Base-by-base conservation (phyloP, 106 monocot genomes). In the Acorus gramineus region DNA sequence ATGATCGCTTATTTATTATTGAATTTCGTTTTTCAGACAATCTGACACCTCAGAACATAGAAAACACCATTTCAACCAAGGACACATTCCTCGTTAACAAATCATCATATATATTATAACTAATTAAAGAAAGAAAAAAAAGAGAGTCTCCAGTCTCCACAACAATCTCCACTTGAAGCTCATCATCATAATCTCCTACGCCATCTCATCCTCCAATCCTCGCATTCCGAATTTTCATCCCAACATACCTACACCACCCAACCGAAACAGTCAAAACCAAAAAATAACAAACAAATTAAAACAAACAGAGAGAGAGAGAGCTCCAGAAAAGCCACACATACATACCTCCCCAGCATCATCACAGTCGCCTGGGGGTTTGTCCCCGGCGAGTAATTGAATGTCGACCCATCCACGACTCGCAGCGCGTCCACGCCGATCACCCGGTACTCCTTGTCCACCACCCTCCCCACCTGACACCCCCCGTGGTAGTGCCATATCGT, bases 401-500 rank as follows among this genome's bases (percentile, higher is more conserved):
- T 93, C 5, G 93, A 93, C 0, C 93, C 93, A 51, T 93, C 93
- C 7, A 93, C 47, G 5, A 93, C 83, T 12, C 93, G 71, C 3
- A 93, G 74, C 2, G 66, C 78, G 63, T 93, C 81, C 0, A 79
- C 81, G 10, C 89, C 85, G 12, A 86, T 5, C 8, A 87, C 87
- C 14, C 65, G 64, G 46, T 83, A 83, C 4, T 95, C 80, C 3
- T 3, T 1, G 56, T 86, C 82, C 0, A 95, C 84, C 3, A 95
- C 94, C 11, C 47, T 9, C 2, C 80, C 90, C 4, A 84, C 82
- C 11, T 86, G 82, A 58, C 90, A 90, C 0, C 94, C 94, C 3
- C 94, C 94, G 8, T 95, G 94, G 56, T 86, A 94, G 57, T 94
- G 93, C 93, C 93, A 94, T 4, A 94, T 94, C 3, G 93, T 94